A percentile compares a stretch with the other conserved stretches of the same genome.
phyloP scores from a whole-genome alignment of 345 rosid species.

The Anacardium occidentale region DNA sequence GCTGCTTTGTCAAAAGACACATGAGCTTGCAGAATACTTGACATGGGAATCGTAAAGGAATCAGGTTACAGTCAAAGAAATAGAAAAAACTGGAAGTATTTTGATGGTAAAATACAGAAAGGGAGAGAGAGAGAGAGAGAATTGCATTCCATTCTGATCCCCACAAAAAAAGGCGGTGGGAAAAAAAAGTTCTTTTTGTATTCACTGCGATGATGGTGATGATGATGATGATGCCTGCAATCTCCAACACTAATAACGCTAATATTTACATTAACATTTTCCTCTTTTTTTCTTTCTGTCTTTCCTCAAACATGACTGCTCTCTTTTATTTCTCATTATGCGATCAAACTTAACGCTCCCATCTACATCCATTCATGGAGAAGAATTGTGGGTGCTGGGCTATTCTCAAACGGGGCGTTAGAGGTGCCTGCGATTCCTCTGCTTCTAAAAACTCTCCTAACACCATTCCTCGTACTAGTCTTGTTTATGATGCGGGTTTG shows the following conservation, averaged over 20 bases:
- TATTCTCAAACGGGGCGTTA: constrained; percentile 45
- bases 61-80: too few species aligned
- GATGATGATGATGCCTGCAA: constrained; percentile 48
- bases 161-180: constrained; percentile 53
- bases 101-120: neutral
- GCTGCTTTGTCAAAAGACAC: too few species aligned
- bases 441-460: constrained; percentile 54
- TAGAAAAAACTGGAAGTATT: too few species aligned
- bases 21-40: too few species aligned
- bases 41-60: too few species aligned
- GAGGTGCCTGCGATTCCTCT: constrained; percentile 52
- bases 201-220: constrained; percentile 53
- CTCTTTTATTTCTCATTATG: constrained; percentile 20
- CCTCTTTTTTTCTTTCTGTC: constrained; percentile 1
- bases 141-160: constrained; percentile 21
- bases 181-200: constrained; percentile 56
- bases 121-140: neutral
- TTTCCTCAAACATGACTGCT: constrained; percentile 26
- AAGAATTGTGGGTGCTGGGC: constrained; percentile 68
- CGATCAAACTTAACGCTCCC: neutral
- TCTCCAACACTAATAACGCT: constrained; percentile 39
- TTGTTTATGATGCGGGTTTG: constrained; percentile 74
- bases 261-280: constrained; percentile 16
- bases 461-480: constrained; percentile 69
- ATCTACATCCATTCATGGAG: constrained; percentile 27